Evolutionary conservation across 2,329 filamentous ascomycete genomes (phyloP).

Genomic region (Talaromyces sp.): DNA sequence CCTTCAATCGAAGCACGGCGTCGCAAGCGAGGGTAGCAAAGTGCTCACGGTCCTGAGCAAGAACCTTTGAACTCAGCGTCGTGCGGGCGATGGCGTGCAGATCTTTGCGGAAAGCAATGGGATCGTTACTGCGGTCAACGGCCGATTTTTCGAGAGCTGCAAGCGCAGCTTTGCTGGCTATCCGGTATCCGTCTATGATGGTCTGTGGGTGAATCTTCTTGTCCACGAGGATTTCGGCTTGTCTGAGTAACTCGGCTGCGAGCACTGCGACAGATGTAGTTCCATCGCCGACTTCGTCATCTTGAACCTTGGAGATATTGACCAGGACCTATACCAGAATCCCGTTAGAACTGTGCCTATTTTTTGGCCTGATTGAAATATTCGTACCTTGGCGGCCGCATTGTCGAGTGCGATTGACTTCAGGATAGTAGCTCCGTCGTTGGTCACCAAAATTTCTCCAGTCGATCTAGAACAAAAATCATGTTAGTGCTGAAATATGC

Average conservation of each 20-base stretch:
- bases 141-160: slow-evolving; percentile 76
- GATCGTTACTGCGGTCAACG: slow-evolving; percentile 81
- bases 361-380: background rate
- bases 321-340: slow-evolving; percentile 53
- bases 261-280: slow-evolving; percentile 97
- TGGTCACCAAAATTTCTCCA: slow-evolving; percentile 95
- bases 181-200: slow-evolving; percentile 97
- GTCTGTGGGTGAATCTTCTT: slow-evolving; percentile 99
- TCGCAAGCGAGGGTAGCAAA: slow-evolving; percentile 87
- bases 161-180: slow-evolving; percentile 86
- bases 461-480: slow-evolving; percentile 61
- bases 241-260: slow-evolving; percentile 87
- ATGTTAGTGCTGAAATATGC: slow-evolving; percentile 13
- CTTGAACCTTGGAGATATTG: slow-evolving; percentile 98
- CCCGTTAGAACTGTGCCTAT: background rate
- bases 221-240: slow-evolving; percentile 94
- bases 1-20: slow-evolving; percentile 82
- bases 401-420: slow-evolving; percentile 99
- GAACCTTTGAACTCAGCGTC: slow-evolving; percentile 93
- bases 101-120: slow-evolving; percentile 81
- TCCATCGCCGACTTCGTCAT: slow-evolving; percentile 96
- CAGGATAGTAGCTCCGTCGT: slow-evolving; percentile 96
- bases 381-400: slow-evolving; percentile 80
- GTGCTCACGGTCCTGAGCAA: slow-evolving; percentile 87
- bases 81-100: slow-evolving; percentile 86